Evolutionary conservation across 768 basidiomycete species (phyloP), one percentile per base, ranked within the genome.

Genomic region (Mycena kentingensis): DNA sequence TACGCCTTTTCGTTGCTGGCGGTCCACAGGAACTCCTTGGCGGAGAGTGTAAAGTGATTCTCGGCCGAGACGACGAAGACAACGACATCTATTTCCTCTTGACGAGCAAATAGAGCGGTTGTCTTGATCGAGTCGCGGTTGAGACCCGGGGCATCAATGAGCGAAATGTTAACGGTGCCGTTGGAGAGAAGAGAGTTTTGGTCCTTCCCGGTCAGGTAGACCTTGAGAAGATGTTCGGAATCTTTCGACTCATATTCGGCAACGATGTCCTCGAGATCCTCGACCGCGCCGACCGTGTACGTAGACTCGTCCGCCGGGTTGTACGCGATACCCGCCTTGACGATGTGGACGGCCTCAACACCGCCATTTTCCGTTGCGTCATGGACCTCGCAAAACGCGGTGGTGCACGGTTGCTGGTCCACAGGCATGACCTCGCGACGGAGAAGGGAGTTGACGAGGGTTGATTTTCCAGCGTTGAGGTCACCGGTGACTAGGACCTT

Each of bases 401-500:
- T 93, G 0, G 97, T 99, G 69, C 94, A 92, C 3, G 97, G 97
- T 67, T 98, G 97, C 67, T 99, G 94, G 70, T 99, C 97, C 54
- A 95, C 87, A 7, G 97, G 94, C 88, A 99, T 92, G 37, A 97
- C 85, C 64, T 91, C 84, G 5, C 93, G 81, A 39, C 93, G 79
- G 4, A 99, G 83, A 28, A 99, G 77, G 4, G 96, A 92, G 65
- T 99, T 99, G 67, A 99, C 93, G 66, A 99, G 91, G 0, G 97
- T 98, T 18, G 94, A 97, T 72, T 99, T 99, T 63, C 97, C 97
- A 29, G 97, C 90, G 68, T 99, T 99, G 53, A 99, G 79, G 67
- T 99, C 97, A 54, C 97, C 97, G 21, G 97, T 98, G 52, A 99
- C 93, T 58, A 99, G 84, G 44, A 99, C 93, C 68, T 97, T 93